These are phyloP conservation scores for Apiospora hydei DNA, from an alignment of 2,329 filamentous ascomycete species.

Conservation along the genomic window DNA sequence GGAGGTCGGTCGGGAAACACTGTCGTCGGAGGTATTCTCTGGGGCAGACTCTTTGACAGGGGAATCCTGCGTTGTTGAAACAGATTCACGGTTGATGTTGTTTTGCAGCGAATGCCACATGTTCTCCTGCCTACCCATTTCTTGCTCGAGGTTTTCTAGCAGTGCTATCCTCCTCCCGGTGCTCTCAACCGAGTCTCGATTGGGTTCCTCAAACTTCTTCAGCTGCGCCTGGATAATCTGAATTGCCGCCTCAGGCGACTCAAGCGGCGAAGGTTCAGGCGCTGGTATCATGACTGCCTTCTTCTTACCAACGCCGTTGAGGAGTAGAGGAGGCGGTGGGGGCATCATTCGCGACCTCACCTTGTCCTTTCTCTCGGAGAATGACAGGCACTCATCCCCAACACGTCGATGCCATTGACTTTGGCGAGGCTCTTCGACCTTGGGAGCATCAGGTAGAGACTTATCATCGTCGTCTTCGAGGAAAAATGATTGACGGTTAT, in stretches of 20 bases:
- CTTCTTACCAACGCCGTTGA: slow-evolving; percentile 52
- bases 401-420: slow-evolving; percentile 62
- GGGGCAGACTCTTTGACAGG: slow-evolving; percentile 44
- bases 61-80: slow-evolving; percentile 53
- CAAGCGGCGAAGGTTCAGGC: slow-evolving; percentile 59
- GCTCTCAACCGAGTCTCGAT: slow-evolving; percentile 45
- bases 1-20: slow-evolving; percentile 35
- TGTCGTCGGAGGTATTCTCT: neutral
- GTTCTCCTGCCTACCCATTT: slow-evolving; percentile 67
- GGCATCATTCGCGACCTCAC: slow-evolving; percentile 58
- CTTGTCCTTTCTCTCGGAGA: slow-evolving; percentile 60
- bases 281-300: slow-evolving; percentile 53
- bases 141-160: slow-evolving; percentile 65
- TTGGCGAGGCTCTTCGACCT: slow-evolving; percentile 28
- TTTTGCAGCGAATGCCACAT: slow-evolving; percentile 66
- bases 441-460: slow-evolving; percentile 29
- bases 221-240: slow-evolving; percentile 61
- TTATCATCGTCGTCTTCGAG: slow-evolving; percentile 38
- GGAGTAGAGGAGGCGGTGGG: slow-evolving; percentile 62
- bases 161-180: slow-evolving; percentile 55
- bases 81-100: slow-evolving; percentile 58
- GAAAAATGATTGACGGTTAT: slow-evolving; percentile 38
- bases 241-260: slow-evolving; percentile 58
- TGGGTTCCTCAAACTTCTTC: slow-evolving; percentile 53
- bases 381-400: slow-evolving; percentile 65